phyloP scores from a whole-genome alignment of 2,329 filamentous ascomycete genomes.

The Aspergillus awamori region DNA sequence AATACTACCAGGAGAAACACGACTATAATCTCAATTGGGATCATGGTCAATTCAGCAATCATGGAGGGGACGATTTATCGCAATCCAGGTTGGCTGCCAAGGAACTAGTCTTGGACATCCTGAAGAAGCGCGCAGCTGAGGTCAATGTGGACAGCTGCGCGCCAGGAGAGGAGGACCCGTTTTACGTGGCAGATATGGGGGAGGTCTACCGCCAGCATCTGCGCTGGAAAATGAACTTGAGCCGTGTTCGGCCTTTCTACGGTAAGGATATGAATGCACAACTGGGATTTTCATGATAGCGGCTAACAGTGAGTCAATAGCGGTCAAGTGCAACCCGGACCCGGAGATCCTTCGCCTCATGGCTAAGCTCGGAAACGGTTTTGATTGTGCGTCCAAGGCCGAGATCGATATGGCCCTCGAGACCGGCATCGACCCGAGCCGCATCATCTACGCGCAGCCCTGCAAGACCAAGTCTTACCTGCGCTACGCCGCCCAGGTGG shows the following conservation, averaged over 20 bases:
- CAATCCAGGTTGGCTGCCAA: slow-evolving; percentile 61
- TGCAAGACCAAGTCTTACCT: slow-evolving; percentile 99
- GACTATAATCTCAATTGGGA: slow-evolving; percentile 34
- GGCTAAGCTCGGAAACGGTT: slow-evolving; percentile 84
- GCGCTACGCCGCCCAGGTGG: slow-evolving; percentile 79
- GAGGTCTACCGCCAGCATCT: slow-evolving; percentile 98
- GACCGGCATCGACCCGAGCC: slow-evolving; percentile 79
- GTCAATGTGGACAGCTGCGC: slow-evolving; percentile 88
- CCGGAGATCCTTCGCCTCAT: slow-evolving; percentile 85
- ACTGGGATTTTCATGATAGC: background rate
- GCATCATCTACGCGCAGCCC: slow-evolving; percentile 98
- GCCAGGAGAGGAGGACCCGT: slow-evolving; percentile 92
- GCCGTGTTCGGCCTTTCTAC: slow-evolving; percentile 94
- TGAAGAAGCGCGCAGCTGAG: slow-evolving; percentile 79
- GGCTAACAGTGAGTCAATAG: slow-evolving; percentile 48
- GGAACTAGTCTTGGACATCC: slow-evolving; percentile 80
- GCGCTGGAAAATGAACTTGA: slow-evolving; percentile 94
- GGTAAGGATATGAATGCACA: slow-evolving; percentile 58
- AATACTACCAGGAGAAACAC: slow-evolving; percentile 35
- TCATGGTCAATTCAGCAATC: slow-evolving; percentile 40
- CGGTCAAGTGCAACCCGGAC: slow-evolving; percentile 99
- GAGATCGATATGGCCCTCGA: slow-evolving; percentile 91
- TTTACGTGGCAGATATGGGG: slow-evolving; percentile 97
- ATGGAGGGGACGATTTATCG: slow-evolving; percentile 50
- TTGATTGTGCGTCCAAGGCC: slow-evolving; percentile 96